Conservation (phyloP, 202 grass and related monocot genomes). For the Digitaria exilis region DNA sequence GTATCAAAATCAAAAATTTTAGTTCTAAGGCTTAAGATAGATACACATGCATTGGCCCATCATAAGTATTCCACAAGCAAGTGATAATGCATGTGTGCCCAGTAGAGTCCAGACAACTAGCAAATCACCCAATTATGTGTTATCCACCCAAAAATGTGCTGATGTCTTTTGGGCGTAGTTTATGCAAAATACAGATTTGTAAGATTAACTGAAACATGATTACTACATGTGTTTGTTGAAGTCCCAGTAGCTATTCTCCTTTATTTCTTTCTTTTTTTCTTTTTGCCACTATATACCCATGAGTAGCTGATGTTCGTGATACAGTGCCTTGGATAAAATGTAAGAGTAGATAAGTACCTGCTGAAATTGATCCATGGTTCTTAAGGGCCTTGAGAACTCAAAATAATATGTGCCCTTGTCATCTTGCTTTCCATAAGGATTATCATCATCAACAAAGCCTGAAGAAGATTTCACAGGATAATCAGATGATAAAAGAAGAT, state of each 20-base stretch:
- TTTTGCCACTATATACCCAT: constrained; percentile 4
- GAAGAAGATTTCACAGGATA: constrained; percentile 37
- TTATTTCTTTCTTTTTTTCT: background rate
- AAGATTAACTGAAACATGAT: background rate
- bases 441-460: constrained; percentile 86
- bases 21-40: constrained; percentile 17
- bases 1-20: background rate
- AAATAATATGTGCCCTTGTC: constrained; percentile 96
- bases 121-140: constrained; percentile 11
- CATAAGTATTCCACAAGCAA: background rate
- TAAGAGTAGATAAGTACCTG: constrained; percentile 51
- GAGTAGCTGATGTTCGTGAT: constrained; percentile 20
- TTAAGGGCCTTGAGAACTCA: constrained; percentile 90
- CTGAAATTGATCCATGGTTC: constrained; percentile 97
- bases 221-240: background rate
- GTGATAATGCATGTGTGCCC: background rate
- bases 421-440: constrained; percentile 80
- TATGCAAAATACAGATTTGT: background rate
- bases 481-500: constrained; percentile 37
- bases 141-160: background rate
- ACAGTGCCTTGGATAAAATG: background rate
- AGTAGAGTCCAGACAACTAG: background rate
- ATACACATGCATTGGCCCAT: background rate
- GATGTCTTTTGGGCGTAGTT: background rate
- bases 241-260: background rate